Conservation (phyloP, 768 basidiomycete genomes). For the Pleurotus pulmonarius region DNA sequence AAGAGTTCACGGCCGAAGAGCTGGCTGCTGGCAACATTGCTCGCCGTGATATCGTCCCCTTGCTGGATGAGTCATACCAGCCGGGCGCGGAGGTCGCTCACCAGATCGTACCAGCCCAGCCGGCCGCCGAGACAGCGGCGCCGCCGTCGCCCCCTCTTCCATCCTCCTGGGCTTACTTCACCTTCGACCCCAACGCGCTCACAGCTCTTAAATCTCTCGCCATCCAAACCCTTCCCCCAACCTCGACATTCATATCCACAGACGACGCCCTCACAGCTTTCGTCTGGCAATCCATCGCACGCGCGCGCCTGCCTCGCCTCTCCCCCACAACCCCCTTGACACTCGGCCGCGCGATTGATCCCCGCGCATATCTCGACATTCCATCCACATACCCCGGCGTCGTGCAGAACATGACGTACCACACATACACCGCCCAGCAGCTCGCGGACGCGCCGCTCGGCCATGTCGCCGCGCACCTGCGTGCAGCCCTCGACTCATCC, state of each 20-base stretch:
- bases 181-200: conserved; percentile 13
- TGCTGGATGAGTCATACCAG: conserved; percentile 11
- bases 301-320: conserved; percentile 20
- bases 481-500: conserved; percentile 18
- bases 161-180: conserved; percentile 16
- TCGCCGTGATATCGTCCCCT: conserved; percentile 14
- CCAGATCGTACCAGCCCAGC: conserved; percentile 8
- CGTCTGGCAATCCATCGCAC: conserved; percentile 22
- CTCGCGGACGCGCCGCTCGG: conserved; percentile 17
- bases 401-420: conserved; percentile 22
- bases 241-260: conserved; percentile 18
- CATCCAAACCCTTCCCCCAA: conserved; percentile 9
- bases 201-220: conserved; percentile 18
- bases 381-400: conserved; percentile 19
- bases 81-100: background rate
- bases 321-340: conserved; percentile 8
- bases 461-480: conserved; percentile 17
- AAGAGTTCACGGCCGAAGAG: conserved; percentile 18
- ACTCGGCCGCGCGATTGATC: conserved; percentile 22
- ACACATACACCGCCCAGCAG: conserved; percentile 10
- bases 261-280: conserved; percentile 24
- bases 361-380: conserved; percentile 19
- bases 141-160: background rate
- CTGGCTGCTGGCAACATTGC: conserved; percentile 15
- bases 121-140: background rate